Evolutionary conservation across 495 filamentous ascomycete species (phyloP).

Genomic region (Hypoxylon fuscum): DNA sequence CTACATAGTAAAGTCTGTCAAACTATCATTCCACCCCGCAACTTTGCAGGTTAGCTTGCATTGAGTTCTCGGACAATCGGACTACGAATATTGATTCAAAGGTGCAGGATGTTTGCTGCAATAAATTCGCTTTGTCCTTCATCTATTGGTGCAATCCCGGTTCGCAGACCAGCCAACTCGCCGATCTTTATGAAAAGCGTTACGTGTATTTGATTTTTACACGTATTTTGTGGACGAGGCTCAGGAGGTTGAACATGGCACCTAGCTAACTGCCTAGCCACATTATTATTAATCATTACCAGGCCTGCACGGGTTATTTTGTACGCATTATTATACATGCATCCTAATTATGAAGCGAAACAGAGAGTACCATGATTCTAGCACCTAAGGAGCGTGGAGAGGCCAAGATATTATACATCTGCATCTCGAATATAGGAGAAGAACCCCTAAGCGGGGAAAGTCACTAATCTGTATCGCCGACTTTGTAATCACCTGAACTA

Average conservation of each 20-base stretch:
- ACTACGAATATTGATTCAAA: constrained; percentile 24
- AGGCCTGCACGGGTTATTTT: not conserved
- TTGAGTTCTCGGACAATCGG: constrained; percentile 18
- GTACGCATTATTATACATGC: not conserved
- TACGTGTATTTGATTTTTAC: constrained; percentile 27
- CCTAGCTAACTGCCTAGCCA: not conserved
- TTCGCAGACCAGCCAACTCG: constrained; percentile 20
- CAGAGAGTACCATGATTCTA: too few species aligned
- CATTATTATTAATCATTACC: constrained; percentile 32
- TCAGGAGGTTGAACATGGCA: constrained; percentile 1
- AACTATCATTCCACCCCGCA: constrained; percentile 22
- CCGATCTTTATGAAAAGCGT: constrained; percentile 39
- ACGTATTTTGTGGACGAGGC: constrained; percentile 19
- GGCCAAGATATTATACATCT: not conserved
- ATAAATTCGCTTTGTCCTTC: constrained; percentile 26
- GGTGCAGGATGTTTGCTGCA: constrained; percentile 23
- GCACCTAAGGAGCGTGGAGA: too few species aligned
- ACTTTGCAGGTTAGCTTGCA: constrained; percentile 19
- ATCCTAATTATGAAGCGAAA: not conserved
- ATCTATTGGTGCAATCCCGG: constrained; percentile 23
- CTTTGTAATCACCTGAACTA: constrained; percentile 14
- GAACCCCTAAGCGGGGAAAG: not conserved
- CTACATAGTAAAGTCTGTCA: not conserved
- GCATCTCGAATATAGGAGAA: constrained; percentile 14
- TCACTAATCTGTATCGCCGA: not conserved